Conservation (phyloP, 305 asterid genomes). For the Fraxinus nigra region DNA sequence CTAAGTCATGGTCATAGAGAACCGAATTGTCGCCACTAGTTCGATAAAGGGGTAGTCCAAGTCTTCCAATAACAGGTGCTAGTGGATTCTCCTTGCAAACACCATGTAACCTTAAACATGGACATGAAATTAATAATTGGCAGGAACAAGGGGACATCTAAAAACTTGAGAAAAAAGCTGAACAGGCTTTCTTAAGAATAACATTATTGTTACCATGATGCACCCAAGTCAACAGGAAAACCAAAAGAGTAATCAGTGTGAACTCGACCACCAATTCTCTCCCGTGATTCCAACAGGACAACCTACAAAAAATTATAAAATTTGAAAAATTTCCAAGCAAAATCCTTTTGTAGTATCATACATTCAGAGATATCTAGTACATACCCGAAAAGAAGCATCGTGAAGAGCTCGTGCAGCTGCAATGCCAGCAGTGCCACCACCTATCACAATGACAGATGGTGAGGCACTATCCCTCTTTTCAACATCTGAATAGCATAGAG, state of each 20-base stretch:
- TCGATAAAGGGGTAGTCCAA: constrained; percentile 86
- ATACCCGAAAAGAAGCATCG: constrained; percentile 83
- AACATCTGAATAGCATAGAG: constrained; percentile 51
- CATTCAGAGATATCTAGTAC: background rate
- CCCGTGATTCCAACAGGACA: constrained; percentile 77
- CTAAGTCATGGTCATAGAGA: constrained; percentile 86
- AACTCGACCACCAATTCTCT: constrained; percentile 92
- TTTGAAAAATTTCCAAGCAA: constrained; percentile 1
- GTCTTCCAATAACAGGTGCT: constrained; percentile 76
- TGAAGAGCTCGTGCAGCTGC: constrained; percentile 83
- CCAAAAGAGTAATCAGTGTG: constrained; percentile 88
- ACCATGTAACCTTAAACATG: constrained; percentile 74
- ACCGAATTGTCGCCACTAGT: constrained; percentile 94
- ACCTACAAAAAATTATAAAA: constrained; percentile 43
- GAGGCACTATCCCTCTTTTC: constrained; percentile 52
- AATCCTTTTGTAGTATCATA: background rate
- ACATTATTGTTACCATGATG: constrained; percentile 60
- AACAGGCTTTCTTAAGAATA: background rate
- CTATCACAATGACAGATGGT: constrained; percentile 82
- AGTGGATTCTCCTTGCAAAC: constrained; percentile 89
- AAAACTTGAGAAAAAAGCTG: background rate
- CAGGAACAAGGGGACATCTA: background rate
- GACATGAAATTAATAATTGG: constrained; percentile 18
- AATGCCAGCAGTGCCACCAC: constrained; percentile 88
- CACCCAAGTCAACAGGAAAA: constrained; percentile 93